A percentile compares a stretch with the other conserved stretches of the same genome.
Conservation (phyloP, 306 rosid species). For the Crotalaria pallida region DNA sequence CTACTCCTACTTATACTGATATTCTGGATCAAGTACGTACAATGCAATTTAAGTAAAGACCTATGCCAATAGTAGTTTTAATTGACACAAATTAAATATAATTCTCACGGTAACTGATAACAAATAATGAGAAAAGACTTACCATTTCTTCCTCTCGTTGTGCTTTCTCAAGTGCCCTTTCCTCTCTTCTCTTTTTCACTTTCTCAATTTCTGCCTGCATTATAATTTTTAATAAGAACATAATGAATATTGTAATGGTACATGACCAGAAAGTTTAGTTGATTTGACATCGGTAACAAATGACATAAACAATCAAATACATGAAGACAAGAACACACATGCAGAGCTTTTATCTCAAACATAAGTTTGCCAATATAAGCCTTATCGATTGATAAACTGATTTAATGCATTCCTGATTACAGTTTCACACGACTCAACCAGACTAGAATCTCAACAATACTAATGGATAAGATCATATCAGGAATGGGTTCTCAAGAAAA, state of each 20-base stretch:
- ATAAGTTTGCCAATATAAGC: not conserved
- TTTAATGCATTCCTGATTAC: not conserved
- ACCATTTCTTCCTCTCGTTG: constrained; percentile 98
- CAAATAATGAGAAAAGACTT: constrained; percentile 19
- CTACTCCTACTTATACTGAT: not conserved
- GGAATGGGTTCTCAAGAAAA: not conserved
- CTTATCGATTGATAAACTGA: not conserved
- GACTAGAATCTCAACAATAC: constrained; percentile 11
- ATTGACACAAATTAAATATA: not conserved
- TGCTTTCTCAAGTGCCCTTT: constrained; percentile 95
- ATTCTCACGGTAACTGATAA: not conserved
- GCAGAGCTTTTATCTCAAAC: not conserved
- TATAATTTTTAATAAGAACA: constrained; percentile 6
- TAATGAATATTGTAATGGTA: not conserved
- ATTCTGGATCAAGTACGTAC: not conserved
- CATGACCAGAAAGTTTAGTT: not conserved
- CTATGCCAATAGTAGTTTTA: not conserved
- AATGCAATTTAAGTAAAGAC: not conserved
- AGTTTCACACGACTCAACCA: not conserved
- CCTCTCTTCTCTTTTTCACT: constrained; percentile 98
- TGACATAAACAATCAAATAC: constrained; percentile 1
- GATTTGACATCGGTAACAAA: not conserved
- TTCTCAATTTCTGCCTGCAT: constrained; percentile 93
- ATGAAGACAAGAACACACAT: constrained; percentile 4
- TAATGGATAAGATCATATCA: not conserved